Base-by-base conservation (phyloP, 352 stramenopile genomes). In the Phytophthora fragariaefolia region DNA sequence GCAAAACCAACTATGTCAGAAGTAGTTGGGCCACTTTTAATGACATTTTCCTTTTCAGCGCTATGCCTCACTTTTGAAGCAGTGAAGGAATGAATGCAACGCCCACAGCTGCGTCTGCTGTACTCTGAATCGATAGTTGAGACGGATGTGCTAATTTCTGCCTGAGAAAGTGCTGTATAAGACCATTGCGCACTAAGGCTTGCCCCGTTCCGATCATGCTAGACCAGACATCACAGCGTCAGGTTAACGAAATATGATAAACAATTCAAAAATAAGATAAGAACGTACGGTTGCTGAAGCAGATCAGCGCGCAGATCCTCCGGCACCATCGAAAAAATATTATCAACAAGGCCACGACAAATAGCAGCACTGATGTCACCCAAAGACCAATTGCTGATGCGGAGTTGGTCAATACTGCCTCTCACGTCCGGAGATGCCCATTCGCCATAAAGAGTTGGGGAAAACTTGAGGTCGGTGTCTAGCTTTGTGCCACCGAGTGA, bases 321-420 rank as follows among this genome's bases (percentile, higher is more conserved):
- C 3, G 85, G 85, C 3, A 90, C 73, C 74, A 92, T 85, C 0
- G 66, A 57, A 2, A 91, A 69, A 32, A 93, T 79, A 24, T 92
- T 91, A 22, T 77, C 63, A 3, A 93, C 60, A 9, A 93, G 53
- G 0, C 83, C 83, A 18, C 69, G 73, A 32, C 81, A 84, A 17
- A 92, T 71, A 27, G 85, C 71, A n/a, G 85, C 82, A 40, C 73
- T 87, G 17, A 91, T 78, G 49, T 93, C 83, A 36, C 85, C 83
- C 0, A 93, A 50, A 2, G 74, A 88, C 54, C 76, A 87, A 50
- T 92, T 92, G 48, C 58, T 56, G 23, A 82, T 69, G 28, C 58
- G 40, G 8, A 93, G 54, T 26, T 73, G 53, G n/a, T 77, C 54
- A 38, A 92, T 80, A 6, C 30, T 63, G n/a, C 79, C 85, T 34